These are phyloP conservation scores for Sporothrix humicola DNA, from an alignment of 2,329 filamentous ascomycete genomes.

Conservation along the genomic window DNA sequence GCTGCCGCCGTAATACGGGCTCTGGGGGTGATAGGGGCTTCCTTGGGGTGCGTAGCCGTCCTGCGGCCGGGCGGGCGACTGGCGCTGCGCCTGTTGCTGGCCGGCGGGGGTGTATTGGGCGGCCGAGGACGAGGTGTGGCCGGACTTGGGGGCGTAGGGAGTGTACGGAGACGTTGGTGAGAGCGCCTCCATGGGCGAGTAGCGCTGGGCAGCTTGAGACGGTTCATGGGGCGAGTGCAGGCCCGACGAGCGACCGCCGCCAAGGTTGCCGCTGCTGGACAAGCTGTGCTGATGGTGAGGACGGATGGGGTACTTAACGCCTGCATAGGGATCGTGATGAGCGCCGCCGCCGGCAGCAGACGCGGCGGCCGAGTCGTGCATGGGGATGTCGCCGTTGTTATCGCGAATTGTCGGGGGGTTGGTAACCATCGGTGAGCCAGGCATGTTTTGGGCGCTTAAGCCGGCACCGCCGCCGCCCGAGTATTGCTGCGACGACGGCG, in stretches of 20 bases:
- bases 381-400: slow-evolving; percentile 76
- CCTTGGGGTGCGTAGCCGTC: slow-evolving; percentile 59
- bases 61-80: slow-evolving; percentile 75
- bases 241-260: slow-evolving; percentile 46
- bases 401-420: slow-evolving; percentile 62
- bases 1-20: slow-evolving; percentile 60
- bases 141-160: slow-evolving; percentile 67
- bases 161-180: slow-evolving; percentile 82
- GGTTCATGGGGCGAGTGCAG: slow-evolving; percentile 78
- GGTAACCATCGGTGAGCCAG: slow-evolving; percentile 59
- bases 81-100: slow-evolving; percentile 52
- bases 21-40: slow-evolving; percentile 48
- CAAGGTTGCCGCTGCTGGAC: slow-evolving; percentile 52
- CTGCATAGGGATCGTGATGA: slow-evolving; percentile 75
- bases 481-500: slow-evolving; percentile 37
- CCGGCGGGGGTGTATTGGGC: slow-evolving; percentile 29
- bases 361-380: slow-evolving; percentile 71
- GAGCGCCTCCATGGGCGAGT: slow-evolving; percentile 92
- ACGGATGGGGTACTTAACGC: slow-evolving; percentile 83
- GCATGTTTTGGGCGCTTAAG: slow-evolving; percentile 50
- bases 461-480: slow-evolving; percentile 37
- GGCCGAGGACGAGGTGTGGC: slow-evolving; percentile 52
- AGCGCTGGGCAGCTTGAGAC: slow-evolving; percentile 84
- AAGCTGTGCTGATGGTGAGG: slow-evolving; percentile 77
- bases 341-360: slow-evolving; percentile 20